phyloP scores from a whole-genome alignment of 371 early-diverging fungal genomes.

The Dinochytrium kinnereticum region DNA sequence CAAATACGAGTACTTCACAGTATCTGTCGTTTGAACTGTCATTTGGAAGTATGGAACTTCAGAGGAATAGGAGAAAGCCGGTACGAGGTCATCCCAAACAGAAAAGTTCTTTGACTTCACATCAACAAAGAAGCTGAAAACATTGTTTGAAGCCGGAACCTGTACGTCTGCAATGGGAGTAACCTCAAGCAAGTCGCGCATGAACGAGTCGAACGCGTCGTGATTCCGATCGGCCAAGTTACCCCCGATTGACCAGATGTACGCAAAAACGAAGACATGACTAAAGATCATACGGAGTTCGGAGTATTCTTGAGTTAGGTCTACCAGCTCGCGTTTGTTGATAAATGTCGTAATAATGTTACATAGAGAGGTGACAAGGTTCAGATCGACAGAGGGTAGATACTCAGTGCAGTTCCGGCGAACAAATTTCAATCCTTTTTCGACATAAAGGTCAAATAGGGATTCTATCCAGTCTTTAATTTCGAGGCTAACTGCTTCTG shows the following conservation, averaged over 20 bases:
- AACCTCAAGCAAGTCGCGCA: conserved; percentile 54
- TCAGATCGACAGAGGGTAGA: conserved; percentile 53
- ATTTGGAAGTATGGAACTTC: conserved; percentile 64
- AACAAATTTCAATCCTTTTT: conserved; percentile 52
- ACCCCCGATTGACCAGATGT: conserved; percentile 61
- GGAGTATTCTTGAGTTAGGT: conserved; percentile 37
- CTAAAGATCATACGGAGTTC: conserved; percentile 50
- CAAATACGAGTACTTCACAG: conserved; percentile 58
- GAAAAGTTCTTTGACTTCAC: conserved; percentile 47
- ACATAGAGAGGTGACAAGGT: conserved; percentile 55
- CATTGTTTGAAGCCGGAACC: conserved; percentile 50
- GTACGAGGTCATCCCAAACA: conserved; percentile 62
- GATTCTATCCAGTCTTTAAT: conserved; percentile 41
- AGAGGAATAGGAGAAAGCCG: conserved; percentile 52
- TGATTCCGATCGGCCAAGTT: conserved; percentile 61
- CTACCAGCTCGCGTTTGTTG: conserved; percentile 43
- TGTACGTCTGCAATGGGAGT: conserved; percentile 49
- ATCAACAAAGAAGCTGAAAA: conserved; percentile 59
- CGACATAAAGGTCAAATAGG: conserved; percentile 47
- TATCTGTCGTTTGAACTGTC: conserved; percentile 65
- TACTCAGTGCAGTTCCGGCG: conserved; percentile 54
- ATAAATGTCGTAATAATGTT: conserved; percentile 53
- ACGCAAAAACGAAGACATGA: conserved; percentile 59
- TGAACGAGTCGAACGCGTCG: conserved; percentile 59
- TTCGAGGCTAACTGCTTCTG: conserved; percentile 42